phyloP scores from a whole-genome alignment of 805 yeast genomes.

The Hanseniaspora occidentalis region DNA sequence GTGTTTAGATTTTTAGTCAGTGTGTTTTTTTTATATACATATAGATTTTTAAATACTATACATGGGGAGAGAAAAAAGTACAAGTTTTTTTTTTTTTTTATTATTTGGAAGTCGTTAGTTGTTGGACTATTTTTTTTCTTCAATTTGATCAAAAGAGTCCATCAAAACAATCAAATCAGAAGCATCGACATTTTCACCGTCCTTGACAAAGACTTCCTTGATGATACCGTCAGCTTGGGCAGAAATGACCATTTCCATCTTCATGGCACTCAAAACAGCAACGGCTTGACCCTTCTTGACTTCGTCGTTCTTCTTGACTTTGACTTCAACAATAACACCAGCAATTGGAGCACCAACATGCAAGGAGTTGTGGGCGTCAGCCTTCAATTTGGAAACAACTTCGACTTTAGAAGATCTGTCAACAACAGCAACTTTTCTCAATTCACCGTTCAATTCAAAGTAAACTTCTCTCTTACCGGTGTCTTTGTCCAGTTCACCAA shows the following conservation, averaged over 20 bases:
- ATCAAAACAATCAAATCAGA: conserved; percentile 70
- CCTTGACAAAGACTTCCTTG: conserved; percentile 63
- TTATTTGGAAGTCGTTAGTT: neutral
- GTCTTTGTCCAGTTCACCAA: conserved; percentile 74
- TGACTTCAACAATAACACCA: conserved; percentile 92
- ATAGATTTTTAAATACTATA: neutral
- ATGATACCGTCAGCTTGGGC: conserved; percentile 84
- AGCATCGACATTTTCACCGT: conserved; percentile 94
- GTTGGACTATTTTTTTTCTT: conserved; percentile 6
- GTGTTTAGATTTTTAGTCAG: neutral
- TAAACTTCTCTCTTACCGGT: conserved; percentile 93
- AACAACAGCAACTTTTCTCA: conserved; percentile 86
- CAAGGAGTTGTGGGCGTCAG: conserved; percentile 72
- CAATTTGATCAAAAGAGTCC: conserved; percentile 17
- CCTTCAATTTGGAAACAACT: conserved; percentile 78
- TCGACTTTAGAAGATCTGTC: conserved; percentile 83
- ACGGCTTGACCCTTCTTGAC: conserved; percentile 95
- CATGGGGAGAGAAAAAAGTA: no score
- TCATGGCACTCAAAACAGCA: conserved; percentile 93
- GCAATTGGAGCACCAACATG: conserved; percentile 99
- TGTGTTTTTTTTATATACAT: neutral
- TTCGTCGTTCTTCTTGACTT: conserved; percentile 74
- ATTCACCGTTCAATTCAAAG: conserved; percentile 96
- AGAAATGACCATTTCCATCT: conserved; percentile 98
- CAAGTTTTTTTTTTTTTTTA: conserved; percentile 1